phyloP scores from a whole-genome alignment of 495 filamentous ascomycete genomes.

The Xylaria flabelliformis region DNA sequence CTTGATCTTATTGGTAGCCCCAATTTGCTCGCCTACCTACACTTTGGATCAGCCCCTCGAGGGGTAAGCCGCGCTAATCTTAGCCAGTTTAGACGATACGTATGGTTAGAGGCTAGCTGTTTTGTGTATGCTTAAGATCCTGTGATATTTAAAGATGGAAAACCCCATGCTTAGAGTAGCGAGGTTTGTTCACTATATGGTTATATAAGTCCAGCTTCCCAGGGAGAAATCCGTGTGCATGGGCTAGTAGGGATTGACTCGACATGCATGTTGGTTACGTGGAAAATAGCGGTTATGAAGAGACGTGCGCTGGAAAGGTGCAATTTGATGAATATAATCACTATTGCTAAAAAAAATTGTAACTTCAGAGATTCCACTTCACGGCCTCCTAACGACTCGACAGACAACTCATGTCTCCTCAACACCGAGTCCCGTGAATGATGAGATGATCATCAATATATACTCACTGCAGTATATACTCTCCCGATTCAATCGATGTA shows the following conservation, averaged over 20 bases:
- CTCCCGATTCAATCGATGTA: neutral
- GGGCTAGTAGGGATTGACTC: neutral
- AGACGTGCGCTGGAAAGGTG: neutral
- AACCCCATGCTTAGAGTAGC: neutral
- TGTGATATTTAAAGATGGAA: neutral
- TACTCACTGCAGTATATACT: neutral
- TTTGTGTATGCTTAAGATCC: neutral
- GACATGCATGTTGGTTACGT: neutral
- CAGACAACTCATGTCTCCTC: neutral
- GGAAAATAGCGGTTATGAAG: neutral
- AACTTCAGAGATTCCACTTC: neutral
- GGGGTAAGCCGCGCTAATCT: slow-evolving; percentile 2
- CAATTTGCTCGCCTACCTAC: neutral
- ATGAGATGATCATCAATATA: neutral
- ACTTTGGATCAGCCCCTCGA: slow-evolving; percentile 10
- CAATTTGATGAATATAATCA: neutral
- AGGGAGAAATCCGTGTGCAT: neutral
- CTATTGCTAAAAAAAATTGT: neutral
- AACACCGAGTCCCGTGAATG: neutral
- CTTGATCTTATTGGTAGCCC: neutral
- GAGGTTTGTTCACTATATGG: neutral
- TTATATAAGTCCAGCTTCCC: neutral
- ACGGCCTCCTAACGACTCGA: neutral
- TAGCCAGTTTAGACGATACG: neutral
- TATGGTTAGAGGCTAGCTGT: neutral